Evolutionary conservation across 2,329 filamentous ascomycete species (phyloP), one percentile per base, ranked within the genome.

Genomic region (Cladophialophora immunda): DNA sequence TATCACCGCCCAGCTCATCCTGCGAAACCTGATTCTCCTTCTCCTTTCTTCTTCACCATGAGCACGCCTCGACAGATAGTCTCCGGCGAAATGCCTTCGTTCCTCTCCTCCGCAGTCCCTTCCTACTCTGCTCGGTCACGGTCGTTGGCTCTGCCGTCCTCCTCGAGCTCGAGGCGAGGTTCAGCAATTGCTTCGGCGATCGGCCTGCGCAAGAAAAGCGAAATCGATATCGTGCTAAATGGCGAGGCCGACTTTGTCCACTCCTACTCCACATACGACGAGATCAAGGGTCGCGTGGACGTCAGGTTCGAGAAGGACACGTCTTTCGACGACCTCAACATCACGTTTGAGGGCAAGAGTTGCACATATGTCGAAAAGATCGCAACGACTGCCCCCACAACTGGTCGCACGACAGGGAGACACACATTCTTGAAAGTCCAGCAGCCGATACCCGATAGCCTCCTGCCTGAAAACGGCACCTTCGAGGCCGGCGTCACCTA

Each of bases 341-440:
- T 78, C 63, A 66, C 70, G 17, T 76, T 78, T 57, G 70, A 77
- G 67, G 76, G 75, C 68, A 66, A 56, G 56, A 69, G 50, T 50
- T 54, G 52, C n/a, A 74, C 70, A 9, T 73, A 68, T 58, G 83
- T 89, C 30, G 87, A 89, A 72, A 84, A 83, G 60, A 77, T 86
- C 50, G 82, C 81, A 3, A 79, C 82, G 3, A 79, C 84, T 5
- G 81, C 85, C 3, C 81, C 85, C 34, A 80, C 86, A 58, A 82
- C 83, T 19, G 84, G 84, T 53, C 82, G 84, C 17, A 83, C 83
- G 22, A 85, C 86, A 68, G 85, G 86, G 25, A 81, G 80, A 56
- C 87, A 89, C 67, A 84, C 83, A 19, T 91, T 90, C 72, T 78
- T 91, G 38, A 87, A 85, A 67, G 81, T 91, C 30, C 81, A 81